A percentile compares a stretch with the other conserved stretches of the same genome.
These are phyloP conservation scores for Cladobotryum mycophilum DNA, from an alignment of 2,329 filamentous ascomycete species.

Conservation along the genomic window DNA sequence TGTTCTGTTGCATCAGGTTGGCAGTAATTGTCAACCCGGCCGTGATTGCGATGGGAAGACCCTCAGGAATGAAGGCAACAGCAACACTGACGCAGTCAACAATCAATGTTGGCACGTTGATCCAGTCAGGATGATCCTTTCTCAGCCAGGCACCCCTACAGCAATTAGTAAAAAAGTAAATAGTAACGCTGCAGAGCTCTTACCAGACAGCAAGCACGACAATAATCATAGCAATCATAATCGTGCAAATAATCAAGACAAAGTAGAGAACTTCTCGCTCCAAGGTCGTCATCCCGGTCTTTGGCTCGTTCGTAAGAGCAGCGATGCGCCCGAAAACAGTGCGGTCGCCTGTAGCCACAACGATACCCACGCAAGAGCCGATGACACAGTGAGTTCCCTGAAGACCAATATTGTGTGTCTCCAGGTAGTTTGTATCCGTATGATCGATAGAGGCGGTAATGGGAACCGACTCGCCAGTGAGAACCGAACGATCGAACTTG, in stretches of 20 bases:
- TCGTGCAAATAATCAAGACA: slow-evolving; percentile 59
- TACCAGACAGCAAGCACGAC: slow-evolving; percentile 62
- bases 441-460: slow-evolving; percentile 58
- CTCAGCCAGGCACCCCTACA: slow-evolving; percentile 63
- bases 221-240: slow-evolving; percentile 61
- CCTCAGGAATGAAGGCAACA: slow-evolving; percentile 66
- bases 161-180: not conserved
- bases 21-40: slow-evolving; percentile 69
- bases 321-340: slow-evolving; percentile 75
- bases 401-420: slow-evolving; percentile 68
- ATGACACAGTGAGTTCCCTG: slow-evolving; percentile 75
- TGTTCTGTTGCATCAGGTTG: slow-evolving; percentile 69
- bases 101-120: slow-evolving; percentile 65
- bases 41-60: slow-evolving; percentile 63
- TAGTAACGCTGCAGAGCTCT: slow-evolving; percentile 15
- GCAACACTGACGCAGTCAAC: slow-evolving; percentile 67
- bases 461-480: slow-evolving; percentile 63
- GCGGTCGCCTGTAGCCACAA: slow-evolving; percentile 64
- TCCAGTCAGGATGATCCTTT: slow-evolving; percentile 60
- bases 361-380: slow-evolving; percentile 59
- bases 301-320: slow-evolving; percentile 62
- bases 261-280: slow-evolving; percentile 70
- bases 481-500: slow-evolving; percentile 66
- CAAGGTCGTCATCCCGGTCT: slow-evolving; percentile 60
- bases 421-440: slow-evolving; percentile 67